Evolutionary conservation across 1,284 basidiomycete species (phyloP), one percentile per base, ranked within the genome.

Genomic region (Malassezia pachydermatis): DNA sequence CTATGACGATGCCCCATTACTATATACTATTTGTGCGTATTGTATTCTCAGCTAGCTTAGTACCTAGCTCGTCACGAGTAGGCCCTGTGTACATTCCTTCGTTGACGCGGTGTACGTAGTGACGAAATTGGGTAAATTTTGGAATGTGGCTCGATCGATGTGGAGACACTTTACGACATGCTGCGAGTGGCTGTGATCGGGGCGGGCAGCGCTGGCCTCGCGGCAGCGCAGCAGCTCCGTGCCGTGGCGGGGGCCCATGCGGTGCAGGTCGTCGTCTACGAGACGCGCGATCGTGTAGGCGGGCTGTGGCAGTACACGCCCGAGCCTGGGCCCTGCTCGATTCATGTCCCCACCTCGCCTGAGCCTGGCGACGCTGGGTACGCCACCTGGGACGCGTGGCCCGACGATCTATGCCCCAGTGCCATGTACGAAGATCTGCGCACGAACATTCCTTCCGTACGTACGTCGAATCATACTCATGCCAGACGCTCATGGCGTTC

Each of bases 161-260:
- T n/a, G n/a, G n/a, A n/a, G n/a, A n/a, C n/a, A n/a, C n/a, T n/a
- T n/a, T n/a, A n/a, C n/a, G n/a, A n/a, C n/a, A 36, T 23, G 34
- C 34, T 27, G 10, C 40, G 53, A 20, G 16, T 49, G 5, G 50
- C 44, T 3, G 34, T 46, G 7, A 29, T 47, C 3, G 50, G 50
- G 6, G 50, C 44, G 3, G 51, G 51, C 2, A 28, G 32, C 28
- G 51, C 40, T 2, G 51, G 42, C 5, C 47, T 78, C 10, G 64
- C 72, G 0, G 72, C 73, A 20, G 63, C 73, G 6, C 67, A 72
- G 36, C 73, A 76, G 46, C 51, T 73, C 2, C 55, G 72, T 5
- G 61, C 54, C 52, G 37, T 48, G 25, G 24, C 20, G 14, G 29
- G 17, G 2, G 30, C 11, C 14, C 34, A 3, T 10, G 3, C 14